These are phyloP conservation scores for Dryadomyces sulphureus DNA, from an alignment of 2,329 filamentous ascomycete genomes.

Conservation along the genomic window DNA sequence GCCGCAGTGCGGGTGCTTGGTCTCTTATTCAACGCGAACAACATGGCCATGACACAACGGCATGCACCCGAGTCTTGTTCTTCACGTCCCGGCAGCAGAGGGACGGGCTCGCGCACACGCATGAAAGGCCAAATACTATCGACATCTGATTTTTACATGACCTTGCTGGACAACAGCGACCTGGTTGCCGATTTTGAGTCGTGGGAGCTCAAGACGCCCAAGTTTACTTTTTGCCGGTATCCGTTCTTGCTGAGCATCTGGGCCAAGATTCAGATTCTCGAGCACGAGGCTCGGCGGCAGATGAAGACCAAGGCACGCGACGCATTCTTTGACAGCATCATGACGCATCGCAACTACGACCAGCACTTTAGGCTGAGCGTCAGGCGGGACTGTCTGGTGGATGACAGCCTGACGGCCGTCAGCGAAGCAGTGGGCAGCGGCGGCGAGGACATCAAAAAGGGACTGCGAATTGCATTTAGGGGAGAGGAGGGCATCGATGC, in stretches of 20 bases:
- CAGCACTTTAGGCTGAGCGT: constrained; percentile 68
- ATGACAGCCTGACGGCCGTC: constrained; percentile 73
- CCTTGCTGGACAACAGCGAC: constrained; percentile 73
- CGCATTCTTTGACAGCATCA: constrained; percentile 80
- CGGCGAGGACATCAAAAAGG: constrained; percentile 80
- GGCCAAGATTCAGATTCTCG: constrained; percentile 80
- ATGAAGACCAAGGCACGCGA: constrained; percentile 82
- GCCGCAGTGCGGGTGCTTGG: constrained; percentile 69
- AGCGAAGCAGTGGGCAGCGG: constrained; percentile 72
- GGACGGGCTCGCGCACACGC: constrained; percentile 27
- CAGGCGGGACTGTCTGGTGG: constrained; percentile 71
- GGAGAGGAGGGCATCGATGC: constrained; percentile 88
- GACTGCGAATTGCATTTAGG: constrained; percentile 67
- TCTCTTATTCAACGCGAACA: constrained; percentile 71
- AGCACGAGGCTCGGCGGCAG: constrained; percentile 74
- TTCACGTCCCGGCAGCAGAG: background rate
- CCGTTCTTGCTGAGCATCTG: constrained; percentile 85
- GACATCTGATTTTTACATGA: constrained; percentile 78
- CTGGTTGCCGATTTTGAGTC: constrained; percentile 73
- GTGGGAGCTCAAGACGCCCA: constrained; percentile 63
- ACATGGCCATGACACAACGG: constrained; percentile 24
- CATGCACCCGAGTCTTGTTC: background rate
- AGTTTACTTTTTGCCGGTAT: constrained; percentile 83
- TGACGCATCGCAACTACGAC: constrained; percentile 57
- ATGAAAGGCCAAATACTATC: constrained; percentile 53